These are phyloP conservation scores for Pyricularia pennisetigena DNA, from an alignment of 2,329 filamentous ascomycete genomes.

Conservation along the genomic window DNA sequence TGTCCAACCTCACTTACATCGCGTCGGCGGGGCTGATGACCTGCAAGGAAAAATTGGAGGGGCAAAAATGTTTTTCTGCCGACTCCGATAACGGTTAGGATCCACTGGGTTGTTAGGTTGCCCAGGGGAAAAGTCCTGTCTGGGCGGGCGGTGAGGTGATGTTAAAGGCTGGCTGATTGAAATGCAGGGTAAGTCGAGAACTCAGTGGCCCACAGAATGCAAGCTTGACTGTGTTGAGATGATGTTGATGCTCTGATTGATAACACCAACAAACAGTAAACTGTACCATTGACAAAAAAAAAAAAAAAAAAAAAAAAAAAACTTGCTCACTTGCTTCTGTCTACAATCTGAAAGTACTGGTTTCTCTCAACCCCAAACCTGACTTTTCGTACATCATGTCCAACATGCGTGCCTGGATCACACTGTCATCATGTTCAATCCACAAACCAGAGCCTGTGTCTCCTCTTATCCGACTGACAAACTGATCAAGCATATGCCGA, in stretches of 20 bases:
- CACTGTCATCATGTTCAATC: slow-evolving; percentile 29
- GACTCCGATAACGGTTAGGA: background rate
- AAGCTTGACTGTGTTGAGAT: background rate
- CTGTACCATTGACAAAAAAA: background rate
- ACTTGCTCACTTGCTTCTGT: background rate
- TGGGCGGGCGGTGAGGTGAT: background rate
- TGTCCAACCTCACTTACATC: background rate
- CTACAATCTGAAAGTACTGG: slow-evolving; percentile 7
- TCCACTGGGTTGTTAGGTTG: background rate
- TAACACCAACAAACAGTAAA: background rate
- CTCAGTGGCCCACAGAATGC: no score
- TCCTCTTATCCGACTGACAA: slow-evolving; percentile 33
- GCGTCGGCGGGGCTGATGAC: background rate
- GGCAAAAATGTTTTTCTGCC: slow-evolving; percentile 5
- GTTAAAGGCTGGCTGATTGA: background rate
- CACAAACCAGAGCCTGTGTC: slow-evolving; percentile 25
- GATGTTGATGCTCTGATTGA: background rate
- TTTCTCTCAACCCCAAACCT: slow-evolving; percentile 13
- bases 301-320: background rate
- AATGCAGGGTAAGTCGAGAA: background rate
- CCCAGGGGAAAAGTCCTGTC: background rate
- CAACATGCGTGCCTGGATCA: slow-evolving; percentile 33
- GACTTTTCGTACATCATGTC: slow-evolving; percentile 35
- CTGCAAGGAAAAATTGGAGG: background rate
- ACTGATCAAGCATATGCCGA: slow-evolving; percentile 35